Percentiles rank a stretch among this genome's conserved stretches.
Conservation (phyloP, 108 stramenopile genomes). For the Skeletonema costatum region DNA sequence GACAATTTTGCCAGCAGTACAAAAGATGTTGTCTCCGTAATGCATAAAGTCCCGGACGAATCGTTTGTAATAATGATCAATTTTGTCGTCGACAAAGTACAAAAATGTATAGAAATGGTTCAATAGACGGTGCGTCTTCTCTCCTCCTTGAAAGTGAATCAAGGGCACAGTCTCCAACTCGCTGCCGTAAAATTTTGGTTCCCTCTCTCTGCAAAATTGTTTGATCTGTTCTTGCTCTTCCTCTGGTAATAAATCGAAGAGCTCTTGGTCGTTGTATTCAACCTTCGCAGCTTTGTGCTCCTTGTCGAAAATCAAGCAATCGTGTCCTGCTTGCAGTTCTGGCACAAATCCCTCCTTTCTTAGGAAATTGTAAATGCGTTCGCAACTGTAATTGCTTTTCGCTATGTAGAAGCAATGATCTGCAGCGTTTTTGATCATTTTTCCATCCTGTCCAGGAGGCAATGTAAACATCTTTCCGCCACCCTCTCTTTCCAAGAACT, state of each 20-base stretch:
- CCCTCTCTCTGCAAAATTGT: conserved; percentile 46
- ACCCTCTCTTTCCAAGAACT: conserved; percentile 57
- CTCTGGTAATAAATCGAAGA: not conserved
- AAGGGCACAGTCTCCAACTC: conserved; percentile 30
- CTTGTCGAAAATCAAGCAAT: conserved; percentile 71
- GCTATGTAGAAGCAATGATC: conserved; percentile 50
- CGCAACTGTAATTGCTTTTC: conserved; percentile 43
- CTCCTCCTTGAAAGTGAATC: conserved; percentile 71
- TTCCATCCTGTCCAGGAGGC: conserved; percentile 50
- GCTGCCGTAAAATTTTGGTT: conserved; percentile 16
- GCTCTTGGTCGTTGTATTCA: not conserved
- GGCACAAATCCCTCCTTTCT: conserved; percentile 44
- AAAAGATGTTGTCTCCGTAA: conserved; percentile 81
- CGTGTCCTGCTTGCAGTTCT: conserved; percentile 31
- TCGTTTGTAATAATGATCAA: conserved; percentile 77
- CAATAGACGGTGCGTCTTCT: conserved; percentile 70
- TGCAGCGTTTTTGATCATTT: conserved; percentile 44
- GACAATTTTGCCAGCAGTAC: conserved; percentile 85
- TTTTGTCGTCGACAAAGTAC: conserved; percentile 69
- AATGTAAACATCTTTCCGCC: conserved; percentile 30
- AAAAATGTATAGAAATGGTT: conserved; percentile 84
- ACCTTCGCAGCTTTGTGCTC: not conserved
- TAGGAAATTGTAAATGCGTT: conserved; percentile 53
- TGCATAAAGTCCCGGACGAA: conserved; percentile 87
- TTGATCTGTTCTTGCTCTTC: conserved; percentile 16